Conservation (phyloP, 768 basidiomycete genomes). For the Pleurotus citrinopileatus region DNA sequence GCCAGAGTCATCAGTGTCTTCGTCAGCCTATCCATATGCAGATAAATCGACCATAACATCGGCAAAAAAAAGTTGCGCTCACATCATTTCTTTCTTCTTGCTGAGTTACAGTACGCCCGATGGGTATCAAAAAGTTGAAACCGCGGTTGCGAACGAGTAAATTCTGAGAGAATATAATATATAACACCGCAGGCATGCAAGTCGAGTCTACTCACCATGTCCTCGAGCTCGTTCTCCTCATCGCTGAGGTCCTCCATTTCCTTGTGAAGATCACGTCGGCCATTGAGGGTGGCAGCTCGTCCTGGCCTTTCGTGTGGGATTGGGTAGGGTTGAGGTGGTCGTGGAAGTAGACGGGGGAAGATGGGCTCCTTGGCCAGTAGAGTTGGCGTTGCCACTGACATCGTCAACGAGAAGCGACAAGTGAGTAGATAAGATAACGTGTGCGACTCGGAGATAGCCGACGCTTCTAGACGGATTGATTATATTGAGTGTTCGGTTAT, state of each 20-base stretch:
- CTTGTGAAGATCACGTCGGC: slow-evolving; percentile 62
- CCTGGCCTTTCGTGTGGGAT: slow-evolving; percentile 49
- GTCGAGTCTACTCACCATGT: slow-evolving; percentile 60
- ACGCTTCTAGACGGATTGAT: too few species aligned
- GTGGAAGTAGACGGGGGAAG: slow-evolving; percentile 67
- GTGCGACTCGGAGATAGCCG: too few species aligned
- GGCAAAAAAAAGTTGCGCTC: slow-evolving; percentile 15
- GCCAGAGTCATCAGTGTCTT: slow-evolving; percentile 46
- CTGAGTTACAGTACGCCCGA: slow-evolving; percentile 69
- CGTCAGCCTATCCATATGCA: slow-evolving; percentile 35
- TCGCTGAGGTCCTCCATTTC: slow-evolving; percentile 86
- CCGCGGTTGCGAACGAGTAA: slow-evolving; percentile 62
- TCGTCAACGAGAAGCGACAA: not conserved
- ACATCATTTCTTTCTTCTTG: slow-evolving; percentile 87
- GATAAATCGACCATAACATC: not conserved
- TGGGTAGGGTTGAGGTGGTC: slow-evolving; percentile 63
- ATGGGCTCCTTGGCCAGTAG: slow-evolving; percentile 60
- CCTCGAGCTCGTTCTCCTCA: slow-evolving; percentile 81
- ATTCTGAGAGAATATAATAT: too few species aligned
- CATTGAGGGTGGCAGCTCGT: slow-evolving; percentile 53
- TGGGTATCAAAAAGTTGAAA: slow-evolving; percentile 65
- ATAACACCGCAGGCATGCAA: too few species aligned
- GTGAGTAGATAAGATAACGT: too few species aligned
- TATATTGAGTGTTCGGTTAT: too few species aligned
- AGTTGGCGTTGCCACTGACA: slow-evolving; percentile 66